phyloP scores from a whole-genome alignment of 169 alveolate species.

The Cryptosporidium baileyi region DNA sequence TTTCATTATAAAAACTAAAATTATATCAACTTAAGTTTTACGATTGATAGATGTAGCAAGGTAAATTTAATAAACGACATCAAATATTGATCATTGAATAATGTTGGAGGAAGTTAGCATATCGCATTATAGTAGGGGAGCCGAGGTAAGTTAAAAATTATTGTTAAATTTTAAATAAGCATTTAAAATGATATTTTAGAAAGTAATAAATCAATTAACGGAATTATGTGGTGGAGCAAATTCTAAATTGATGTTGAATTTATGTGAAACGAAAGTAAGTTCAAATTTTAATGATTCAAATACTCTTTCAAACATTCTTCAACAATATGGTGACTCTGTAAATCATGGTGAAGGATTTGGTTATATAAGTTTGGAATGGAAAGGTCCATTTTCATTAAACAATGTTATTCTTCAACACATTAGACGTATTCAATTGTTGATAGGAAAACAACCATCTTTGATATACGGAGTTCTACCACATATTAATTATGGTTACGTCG shows the following conservation, averaged over 20 bases:
- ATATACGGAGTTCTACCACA: constrained; percentile 29
- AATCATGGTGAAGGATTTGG: constrained; percentile 56
- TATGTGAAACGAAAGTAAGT: too few species aligned
- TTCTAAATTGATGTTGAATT: constrained; percentile 2
- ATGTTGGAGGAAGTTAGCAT: constrained; percentile 44
- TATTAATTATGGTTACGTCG: constrained; percentile 29
- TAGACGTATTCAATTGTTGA: constrained; percentile 29
- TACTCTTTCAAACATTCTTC: constrained; percentile 31
- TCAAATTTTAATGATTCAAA: neutral
- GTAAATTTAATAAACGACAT: too few species aligned
- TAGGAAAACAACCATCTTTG: constrained; percentile 47
- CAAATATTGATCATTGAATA: neutral
- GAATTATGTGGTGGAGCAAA: constrained; percentile 60
- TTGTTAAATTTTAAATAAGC: neutral
- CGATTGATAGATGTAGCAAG: too few species aligned
- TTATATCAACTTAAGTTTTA: too few species aligned
- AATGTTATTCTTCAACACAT: constrained; percentile 14
- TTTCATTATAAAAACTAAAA: too few species aligned
- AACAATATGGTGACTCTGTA: constrained; percentile 40
- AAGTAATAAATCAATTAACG: constrained; percentile 1
- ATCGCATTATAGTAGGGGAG: constrained; percentile 49
- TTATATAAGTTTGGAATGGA: constrained; percentile 64
- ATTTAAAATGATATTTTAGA: neutral
- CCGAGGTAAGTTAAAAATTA: constrained; percentile 31
- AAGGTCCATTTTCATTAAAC: constrained; percentile 57